Evolutionary conservation across 2,329 filamentous ascomycete species (phyloP), one percentile per base, ranked within the genome.

Genomic region (Xylariales sp.): DNA sequence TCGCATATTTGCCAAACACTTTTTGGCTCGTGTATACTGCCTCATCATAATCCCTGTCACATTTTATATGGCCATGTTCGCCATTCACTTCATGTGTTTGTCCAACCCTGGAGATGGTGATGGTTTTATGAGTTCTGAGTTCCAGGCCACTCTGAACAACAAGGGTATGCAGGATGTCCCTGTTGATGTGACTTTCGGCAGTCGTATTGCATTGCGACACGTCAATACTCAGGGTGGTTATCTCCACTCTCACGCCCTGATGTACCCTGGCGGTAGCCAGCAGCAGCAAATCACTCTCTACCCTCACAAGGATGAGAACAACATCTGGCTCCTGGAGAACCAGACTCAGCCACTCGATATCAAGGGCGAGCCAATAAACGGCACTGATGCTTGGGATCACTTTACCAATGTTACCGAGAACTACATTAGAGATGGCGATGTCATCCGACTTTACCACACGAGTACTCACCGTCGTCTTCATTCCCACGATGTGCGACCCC

Each of bases 61-160:
- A 24, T 95, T 98, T 67, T 98, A 98, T 70, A 83, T 96, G 73
- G 83, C 79, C 55, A 95, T 97, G 87, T 98, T 98, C 56, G 90
- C 80, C 37, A 94, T 98, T 54, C 93, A 98, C 71, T 98, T 98
- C 66, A 51, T 90, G 50, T 94, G 88, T 70, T 76, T 98, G 29
- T 78, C 84, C 43, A 98, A 98, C 66, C 93, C 93, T 19, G 93
- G 93, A 43, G 93, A 98, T 37, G 93, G 93, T 38, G 93, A 98
- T 63, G 93, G 93, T 39, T 98, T 98, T 72, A 98, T 98, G 93
- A 96, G 90, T 58, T 95, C 91, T 39, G 93, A 98, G 59, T 98
- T 98, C 72, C 93, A 98, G 68, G 86, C 93, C 21, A 97, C 93
- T 3, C 73, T 98, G 49, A 98, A 97, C 69, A 90, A 82, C 55